These are phyloP conservation scores for Cutaneotrichosporon dermatis DNA, from an alignment of 1,284 basidiomycete genomes.

Conservation along the genomic window DNA sequence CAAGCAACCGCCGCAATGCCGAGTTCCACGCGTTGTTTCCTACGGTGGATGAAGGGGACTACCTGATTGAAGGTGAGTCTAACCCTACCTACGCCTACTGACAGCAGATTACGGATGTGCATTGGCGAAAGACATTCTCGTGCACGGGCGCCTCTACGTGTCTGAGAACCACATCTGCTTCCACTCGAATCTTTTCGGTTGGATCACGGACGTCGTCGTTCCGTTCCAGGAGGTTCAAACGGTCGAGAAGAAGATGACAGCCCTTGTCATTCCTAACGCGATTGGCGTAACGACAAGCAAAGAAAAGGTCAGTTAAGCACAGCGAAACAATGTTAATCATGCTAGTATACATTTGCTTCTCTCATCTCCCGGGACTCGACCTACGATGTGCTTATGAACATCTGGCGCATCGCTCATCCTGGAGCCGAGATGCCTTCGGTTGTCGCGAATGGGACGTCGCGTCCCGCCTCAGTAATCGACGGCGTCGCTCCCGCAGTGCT, in stretches of 20 bases:
- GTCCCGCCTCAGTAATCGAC: constrained; percentile 27
- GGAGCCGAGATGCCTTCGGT: constrained; percentile 53
- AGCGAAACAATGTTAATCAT: not conserved
- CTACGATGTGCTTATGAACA: constrained; percentile 91
- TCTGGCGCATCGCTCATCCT: constrained; percentile 88
- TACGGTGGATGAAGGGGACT: constrained; percentile 87
- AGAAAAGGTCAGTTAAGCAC: constrained; percentile 42
- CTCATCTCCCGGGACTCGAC: constrained; percentile 95
- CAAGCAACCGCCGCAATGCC: constrained; percentile 86
- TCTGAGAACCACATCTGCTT: constrained; percentile 98
- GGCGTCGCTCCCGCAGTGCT: constrained; percentile 11
- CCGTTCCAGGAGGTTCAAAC: constrained; percentile 85
- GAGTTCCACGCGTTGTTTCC: constrained; percentile 95
- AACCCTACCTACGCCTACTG: not conserved
- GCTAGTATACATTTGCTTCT: constrained; percentile 88
- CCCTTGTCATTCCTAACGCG: constrained; percentile 96
- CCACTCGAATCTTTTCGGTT: constrained; percentile 98
- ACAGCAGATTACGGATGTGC: constrained; percentile 90
- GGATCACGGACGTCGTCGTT: constrained; percentile 92
- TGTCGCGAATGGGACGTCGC: constrained; percentile 17
- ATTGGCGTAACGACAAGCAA: constrained; percentile 83
- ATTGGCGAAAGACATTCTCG: constrained; percentile 88
- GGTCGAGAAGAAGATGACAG: constrained; percentile 97
- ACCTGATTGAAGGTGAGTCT: constrained; percentile 88
- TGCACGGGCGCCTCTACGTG: constrained; percentile 93